Evolutionary conservation across 2,329 filamentous ascomycete genomes (phyloP), one percentile per base, ranked within the genome.

Genomic region (Pseudogymnoascus sp.): DNA sequence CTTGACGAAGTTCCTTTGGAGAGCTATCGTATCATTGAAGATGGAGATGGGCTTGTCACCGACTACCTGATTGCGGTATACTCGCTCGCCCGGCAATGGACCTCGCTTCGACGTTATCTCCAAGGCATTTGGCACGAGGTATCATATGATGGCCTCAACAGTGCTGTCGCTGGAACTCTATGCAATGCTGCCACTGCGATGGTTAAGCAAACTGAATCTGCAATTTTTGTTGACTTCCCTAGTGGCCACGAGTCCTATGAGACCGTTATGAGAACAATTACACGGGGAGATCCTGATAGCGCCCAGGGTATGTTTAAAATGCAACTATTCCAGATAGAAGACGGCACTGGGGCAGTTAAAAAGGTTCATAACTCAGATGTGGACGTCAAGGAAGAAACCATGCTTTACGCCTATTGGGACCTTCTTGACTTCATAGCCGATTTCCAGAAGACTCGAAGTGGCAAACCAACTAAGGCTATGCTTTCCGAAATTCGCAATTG

Each of bases 391-490:
- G 79, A 83, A 64, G 72, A 78, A 26, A 74, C 80, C 42, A 66
- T 80, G 40, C 68, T 78, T 10, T 64, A 82, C 60, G 64, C 76
- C 0, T 82, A 80, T 67, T 65, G 68, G 3, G 74, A 78, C 56
- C 71, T 83, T 1, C 21, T 77, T 7, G 77, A 78, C 26, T 83
- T 82, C 56, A 65, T 80, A 7, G 66, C 61, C 1, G 80, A 82
- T 65, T 82, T 77, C 53, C 76, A 78, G 63, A 73, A 75, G 60
- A 79, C 72, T 7, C 72, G 77, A 3, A 78, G 68, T 33, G 79
- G 80, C 3, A 80, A 77, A 61, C 79, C 79, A 1, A 81, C 79
- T 0, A 79, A 78, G 63, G 64, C 67, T 1, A 79, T 82, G 76
- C 68, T 75, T 5, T 66, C 65, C 1, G 66, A 77, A 53, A 70